A percentile compares a stretch with the other conserved stretches of the same genome.
phyloP scores from a whole-genome alignment of 495 filamentous ascomycete species.

The Ascobolus immersus region DNA sequence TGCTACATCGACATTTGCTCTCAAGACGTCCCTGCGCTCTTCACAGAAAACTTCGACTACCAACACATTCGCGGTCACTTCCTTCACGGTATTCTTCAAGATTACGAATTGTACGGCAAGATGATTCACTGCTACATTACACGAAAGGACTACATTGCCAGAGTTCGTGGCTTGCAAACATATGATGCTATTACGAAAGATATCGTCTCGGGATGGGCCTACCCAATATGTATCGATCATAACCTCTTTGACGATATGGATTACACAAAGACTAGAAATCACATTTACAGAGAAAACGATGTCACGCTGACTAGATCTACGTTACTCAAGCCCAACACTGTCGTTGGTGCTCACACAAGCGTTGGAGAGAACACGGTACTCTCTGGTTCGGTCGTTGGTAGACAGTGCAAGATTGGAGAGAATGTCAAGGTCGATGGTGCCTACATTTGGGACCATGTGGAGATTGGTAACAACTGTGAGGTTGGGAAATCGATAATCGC shows the following conservation, averaged over 20 bases:
- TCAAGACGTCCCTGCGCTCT: constrained; percentile 74
- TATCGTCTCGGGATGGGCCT: constrained; percentile 68
- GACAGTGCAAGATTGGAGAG: constrained; percentile 59
- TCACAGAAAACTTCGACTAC: constrained; percentile 96
- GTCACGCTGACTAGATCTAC: constrained; percentile 49
- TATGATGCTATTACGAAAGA: constrained; percentile 84
- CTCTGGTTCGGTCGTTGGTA: constrained; percentile 49
- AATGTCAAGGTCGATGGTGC: constrained; percentile 55
- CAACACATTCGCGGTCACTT: constrained; percentile 70
- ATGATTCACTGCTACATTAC: constrained; percentile 72
- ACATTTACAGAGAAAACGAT: constrained; percentile 42
- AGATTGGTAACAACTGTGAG: constrained; percentile 45
- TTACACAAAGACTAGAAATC: constrained; percentile 40
- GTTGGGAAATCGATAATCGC: constrained; percentile 54
- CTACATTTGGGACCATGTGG: constrained; percentile 72
- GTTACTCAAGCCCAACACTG: constrained; percentile 27
- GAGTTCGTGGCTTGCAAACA: constrained; percentile 59
- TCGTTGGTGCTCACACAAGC: constrained; percentile 50
- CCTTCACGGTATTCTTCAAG: constrained; percentile 73
- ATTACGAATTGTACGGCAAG: constrained; percentile 89
- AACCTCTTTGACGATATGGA: constrained; percentile 54
- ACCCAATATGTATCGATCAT: constrained; percentile 74
- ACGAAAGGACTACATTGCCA: constrained; percentile 49
- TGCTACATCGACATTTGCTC: constrained; percentile 95
- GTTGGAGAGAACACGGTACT: constrained; percentile 48